Conservation (phyloP, 768 basidiomycete genomes). For the Tylopilus cervinicoccineus region DNA sequence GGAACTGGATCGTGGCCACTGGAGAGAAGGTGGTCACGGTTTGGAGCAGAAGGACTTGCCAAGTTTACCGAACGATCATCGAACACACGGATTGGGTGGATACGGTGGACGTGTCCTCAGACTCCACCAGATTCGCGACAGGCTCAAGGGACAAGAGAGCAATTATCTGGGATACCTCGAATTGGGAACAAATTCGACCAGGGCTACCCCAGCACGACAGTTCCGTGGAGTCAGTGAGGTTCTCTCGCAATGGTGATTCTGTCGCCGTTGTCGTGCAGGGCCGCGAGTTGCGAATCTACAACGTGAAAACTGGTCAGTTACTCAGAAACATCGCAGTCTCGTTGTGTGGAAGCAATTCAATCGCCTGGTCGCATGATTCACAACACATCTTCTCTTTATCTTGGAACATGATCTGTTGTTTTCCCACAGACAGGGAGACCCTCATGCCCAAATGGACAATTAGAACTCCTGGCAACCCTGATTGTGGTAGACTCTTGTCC, state of each 20-base stretch:
- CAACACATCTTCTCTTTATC: background rate
- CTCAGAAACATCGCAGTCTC: background rate
- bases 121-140: no score
- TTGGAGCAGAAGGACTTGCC: no score
- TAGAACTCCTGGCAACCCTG: background rate
- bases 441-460: background rate
- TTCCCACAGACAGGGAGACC: no score
- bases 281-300: slow-evolving; percentile 2
- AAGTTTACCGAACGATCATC: no score
- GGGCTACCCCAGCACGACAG: background rate
- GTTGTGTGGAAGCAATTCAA: no score
- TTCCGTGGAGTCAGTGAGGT: background rate
- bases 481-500: background rate
- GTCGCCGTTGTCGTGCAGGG: background rate
- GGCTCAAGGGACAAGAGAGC: no score
- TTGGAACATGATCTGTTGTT: no score
- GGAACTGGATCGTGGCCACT: no score
- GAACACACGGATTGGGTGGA: no score
- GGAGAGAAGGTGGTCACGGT: no score
- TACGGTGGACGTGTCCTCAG: no score
- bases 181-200: background rate
- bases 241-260: slow-evolving; percentile 7
- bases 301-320: background rate
- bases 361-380: background rate
- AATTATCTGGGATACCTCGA: background rate